Evolutionary conservation across 305 asterid genomes (phyloP), one percentile per base, ranked within the genome.

Genomic region (Coffea humblotiana): DNA sequence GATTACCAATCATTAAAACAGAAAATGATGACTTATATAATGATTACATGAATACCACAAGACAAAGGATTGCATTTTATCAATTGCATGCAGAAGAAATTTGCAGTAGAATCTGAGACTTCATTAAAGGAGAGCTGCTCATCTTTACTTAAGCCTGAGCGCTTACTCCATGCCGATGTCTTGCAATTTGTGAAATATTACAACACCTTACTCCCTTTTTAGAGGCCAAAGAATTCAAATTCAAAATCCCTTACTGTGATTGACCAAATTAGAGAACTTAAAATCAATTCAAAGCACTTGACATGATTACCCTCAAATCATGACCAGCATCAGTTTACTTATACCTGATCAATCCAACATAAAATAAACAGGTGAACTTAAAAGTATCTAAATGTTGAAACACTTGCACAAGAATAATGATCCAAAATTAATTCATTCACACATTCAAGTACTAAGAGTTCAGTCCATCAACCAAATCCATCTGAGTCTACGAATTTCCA

Each of bases 251-350:
- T 32, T 49, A 32, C 12, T 6, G 23, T 52, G 56, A 11, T 40
- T 58, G 54, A 75, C 54, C 54, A 74, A 54, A 74, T 32, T 58
- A 71, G 75, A 45, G 21, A 45, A n/a, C 16, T 47, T 16, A 71
- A 71, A 25, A 21, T 8, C 37, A 45, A 71, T 1, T 47, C 60
- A 21, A 23, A n/a, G 14, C 13, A 47, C 1, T 12, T n/a, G 3
- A 13, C 75, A 71, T 18, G 64, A 58, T 19, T 58, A 58, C 23
- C 8, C 64, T 58, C 25, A 58, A 6, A 56, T 21, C 58, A 45
- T n/a, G 58, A 71, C 27, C 14, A 47, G 18, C 0, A 47, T 47
- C 75, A 47, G 25, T 29, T 45, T 37, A 47, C 9, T 0, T n/a
- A 23, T 70, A 12, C 49, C 9, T 37, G 25, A 71, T 16, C 6